Conservation (phyloP, 495 filamentous ascomycete species). For the Penicillium malachiteum region DNA sequence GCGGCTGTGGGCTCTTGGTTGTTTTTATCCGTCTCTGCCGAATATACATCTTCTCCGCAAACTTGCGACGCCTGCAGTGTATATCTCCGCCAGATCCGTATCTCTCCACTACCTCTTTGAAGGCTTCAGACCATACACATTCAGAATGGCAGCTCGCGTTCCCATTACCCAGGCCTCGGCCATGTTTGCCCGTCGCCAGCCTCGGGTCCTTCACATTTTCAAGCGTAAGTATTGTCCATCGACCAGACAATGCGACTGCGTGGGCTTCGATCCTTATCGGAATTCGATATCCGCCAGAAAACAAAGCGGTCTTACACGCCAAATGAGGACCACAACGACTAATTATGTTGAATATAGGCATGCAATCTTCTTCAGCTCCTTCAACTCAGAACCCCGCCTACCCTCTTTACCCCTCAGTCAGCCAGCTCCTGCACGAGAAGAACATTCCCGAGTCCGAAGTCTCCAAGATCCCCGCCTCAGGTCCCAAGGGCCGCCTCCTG, state of each 20-base stretch:
- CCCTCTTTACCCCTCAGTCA: slow-evolving; percentile 84
- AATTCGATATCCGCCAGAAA: slow-evolving; percentile 1
- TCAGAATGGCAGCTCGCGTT: slow-evolving; percentile 42
- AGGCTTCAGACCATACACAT: slow-evolving; percentile 8
- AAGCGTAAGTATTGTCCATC: slow-evolving; percentile 38
- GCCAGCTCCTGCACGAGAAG: slow-evolving; percentile 74
- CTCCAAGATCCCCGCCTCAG: slow-evolving; percentile 79
- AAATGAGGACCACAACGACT: neutral
- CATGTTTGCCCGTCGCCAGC: slow-evolving; percentile 41
- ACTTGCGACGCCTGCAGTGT: slow-evolving; percentile 20
- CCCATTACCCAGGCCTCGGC: slow-evolving; percentile 36
- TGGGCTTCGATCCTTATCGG: slow-evolving; percentile 3
- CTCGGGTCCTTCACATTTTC: slow-evolving; percentile 29
- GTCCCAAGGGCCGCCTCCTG: slow-evolving; percentile 83
- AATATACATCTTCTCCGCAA: slow-evolving; percentile 20
- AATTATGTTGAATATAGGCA: slow-evolving; percentile 17
- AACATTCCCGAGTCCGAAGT: slow-evolving; percentile 68
- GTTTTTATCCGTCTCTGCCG: slow-evolving; percentile 25
- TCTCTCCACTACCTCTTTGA: slow-evolving; percentile 4
- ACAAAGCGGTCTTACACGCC: neutral
- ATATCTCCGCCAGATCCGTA: slow-evolving; percentile 19
- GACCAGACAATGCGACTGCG: slow-evolving; percentile 1
- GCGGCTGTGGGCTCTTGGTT: slow-evolving; percentile 35
- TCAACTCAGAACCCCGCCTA: slow-evolving; percentile 67
- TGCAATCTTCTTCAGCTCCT: slow-evolving; percentile 38